Base-by-base conservation (phyloP, 2,329 filamentous ascomycete genomes). In the Magnaporthales sp. region DNA sequence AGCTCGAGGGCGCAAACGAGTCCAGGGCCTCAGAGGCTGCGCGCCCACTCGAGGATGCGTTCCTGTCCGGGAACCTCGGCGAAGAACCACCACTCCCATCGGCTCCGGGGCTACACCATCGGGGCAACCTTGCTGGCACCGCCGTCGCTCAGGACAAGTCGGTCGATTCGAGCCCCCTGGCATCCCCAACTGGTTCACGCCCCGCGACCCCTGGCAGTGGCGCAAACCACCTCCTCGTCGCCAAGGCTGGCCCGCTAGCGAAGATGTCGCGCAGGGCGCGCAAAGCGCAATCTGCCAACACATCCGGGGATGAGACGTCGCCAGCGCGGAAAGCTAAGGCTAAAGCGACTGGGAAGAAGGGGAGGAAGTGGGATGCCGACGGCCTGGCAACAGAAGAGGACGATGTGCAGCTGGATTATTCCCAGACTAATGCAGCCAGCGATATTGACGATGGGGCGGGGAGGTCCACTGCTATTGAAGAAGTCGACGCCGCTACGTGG, bases 301-400 rank as follows among this genome's bases (percentile, higher is more conserved):
- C 93, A 0, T 97, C 93, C 0, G 93, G 93, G 1, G 95, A 98
- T 72, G 95, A 98, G 73, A 84, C 70, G 9, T 63, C 83, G 0
- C 78, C 85, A 6, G 79, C 82, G 22, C 83, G 84, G 70, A 88
- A 87, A 73, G 75, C 81, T 22, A 86, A 81, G 75, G 75, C 82
- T 29, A 87, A 86, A 70, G 24, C 56, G 24, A 78, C 82, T 13
- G 83, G 80, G 9, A 98, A 98, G 81, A 93, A 92, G 76, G 92
- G 92, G 72, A 88, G 95, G 69, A 93, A 91, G 74, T 99, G 95
- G 95, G 91, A 93, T 73, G 91, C 91, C 5, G 92, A 97, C 75
- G 95, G 95, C 4, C 81, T 90, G 71, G 92, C 92, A 7, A 91
- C 93, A 70, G 94, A 96, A 74, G 91, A 92, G 67, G 91, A 91